A percentile compares a stretch with the other conserved stretches of the same genome.
phyloP scores from a whole-genome alignment of 345 rosid genomes.

The Raphanus raphanistrum region DNA sequence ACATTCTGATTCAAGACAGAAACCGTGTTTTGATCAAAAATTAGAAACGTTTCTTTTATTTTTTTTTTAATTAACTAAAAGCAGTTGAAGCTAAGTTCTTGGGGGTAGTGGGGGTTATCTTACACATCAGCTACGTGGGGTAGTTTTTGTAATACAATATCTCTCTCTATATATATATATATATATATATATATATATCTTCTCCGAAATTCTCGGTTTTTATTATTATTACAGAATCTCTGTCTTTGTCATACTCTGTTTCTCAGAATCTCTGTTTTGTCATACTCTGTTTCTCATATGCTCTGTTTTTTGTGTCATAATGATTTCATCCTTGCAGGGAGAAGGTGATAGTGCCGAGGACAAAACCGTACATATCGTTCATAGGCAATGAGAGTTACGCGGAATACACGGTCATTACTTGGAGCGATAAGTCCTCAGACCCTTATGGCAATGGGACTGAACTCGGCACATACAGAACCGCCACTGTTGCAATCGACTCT shows the following conservation, averaged over 20 bases:
- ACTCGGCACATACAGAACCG: conserved; percentile 75
- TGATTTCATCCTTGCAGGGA: conserved; percentile 48
- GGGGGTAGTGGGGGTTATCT: conserved; percentile 50
- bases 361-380: conserved; percentile 74
- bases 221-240: not conserved
- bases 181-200: not conserved
- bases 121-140: conserved; percentile 46
- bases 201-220: not conserved
- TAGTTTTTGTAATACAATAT: conserved; percentile 21
- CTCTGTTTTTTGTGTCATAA: conserved; percentile 9
- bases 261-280: not conserved
- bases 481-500: conserved; percentile 66
- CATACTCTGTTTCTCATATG: not conserved
- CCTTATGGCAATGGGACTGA: conserved; percentile 42
- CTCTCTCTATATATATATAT: not conserved
- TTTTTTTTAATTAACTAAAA: not conserved
- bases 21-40: conserved; percentile 1
- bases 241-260: conserved; percentile 23
- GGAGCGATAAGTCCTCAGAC: conserved; percentile 84
- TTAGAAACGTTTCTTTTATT: not conserved
- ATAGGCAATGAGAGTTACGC: conserved; percentile 54
- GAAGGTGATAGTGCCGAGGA: conserved; percentile 63
- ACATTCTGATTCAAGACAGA: conserved; percentile 2
- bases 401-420: conserved; percentile 55
- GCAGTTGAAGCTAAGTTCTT: conserved; percentile 41